Evolutionary conservation across 2,329 filamentous ascomycete genomes (phyloP), one percentile per base, ranked within the genome.

Genomic region (Hortaea sp.): DNA sequence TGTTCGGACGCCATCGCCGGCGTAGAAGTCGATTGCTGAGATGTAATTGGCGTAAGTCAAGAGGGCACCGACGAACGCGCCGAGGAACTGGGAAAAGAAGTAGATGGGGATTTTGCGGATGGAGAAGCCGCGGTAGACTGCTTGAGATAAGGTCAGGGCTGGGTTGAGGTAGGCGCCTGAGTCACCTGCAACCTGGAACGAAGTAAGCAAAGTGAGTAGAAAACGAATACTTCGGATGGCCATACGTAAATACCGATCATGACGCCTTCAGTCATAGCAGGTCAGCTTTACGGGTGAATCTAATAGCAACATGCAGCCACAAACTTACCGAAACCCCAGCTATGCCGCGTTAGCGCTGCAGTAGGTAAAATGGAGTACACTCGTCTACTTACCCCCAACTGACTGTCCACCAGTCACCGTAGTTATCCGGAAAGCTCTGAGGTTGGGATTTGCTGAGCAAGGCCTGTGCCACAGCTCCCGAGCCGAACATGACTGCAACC

Each of bases 61-160:
- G 4, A 62, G 67, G 1, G 69, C 63, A 11, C 74, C 84, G 2
- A 70, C 66, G 67, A 86, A 84, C 37, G 77, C 82, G 3, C 84
- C 84, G 0, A 87, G 71, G 4, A 82, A 55, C 58, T 87, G 83
- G 0, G 82, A 77, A 1, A 81, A 46, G 34, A 77, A 68, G 63
- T 87, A 87, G n/a, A 81, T 63, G 1, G 82, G 82, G 51, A 85
- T 79, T 35, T 82, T 79, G 39, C 77, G 73, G 79, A 82, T 85
- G 5, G 83, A 81, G 29, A 84, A 74, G 45, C 77, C 75, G 45
- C 83, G 78, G 62, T 76, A 84, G 41, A 87, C 64, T 58, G 82
- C 85, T 64, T 81, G 83, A 49, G 76, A 73, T 29, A 87, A 72
- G 1, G 82, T 85, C 11, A 87, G 76, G n/a, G 81, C 83, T 0